Evolutionary conservation across 306 rosid genomes (phyloP).

Genomic region (Quercus dentata): DNA sequence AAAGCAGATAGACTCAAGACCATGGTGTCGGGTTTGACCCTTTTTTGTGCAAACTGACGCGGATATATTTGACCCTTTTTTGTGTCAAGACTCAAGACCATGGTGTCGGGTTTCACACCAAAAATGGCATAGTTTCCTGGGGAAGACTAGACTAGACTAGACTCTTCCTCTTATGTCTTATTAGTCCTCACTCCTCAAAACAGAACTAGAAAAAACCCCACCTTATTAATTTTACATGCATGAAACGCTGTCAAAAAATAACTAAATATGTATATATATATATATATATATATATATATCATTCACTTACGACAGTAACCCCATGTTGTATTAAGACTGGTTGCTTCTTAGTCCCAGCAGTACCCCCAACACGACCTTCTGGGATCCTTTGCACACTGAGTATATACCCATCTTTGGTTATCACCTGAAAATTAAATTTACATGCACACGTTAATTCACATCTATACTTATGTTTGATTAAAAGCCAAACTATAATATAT

Average conservation of each 20-base stretch:
- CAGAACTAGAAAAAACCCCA: background rate
- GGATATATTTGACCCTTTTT: too few relatives aligned
- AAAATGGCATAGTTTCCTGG: too few relatives aligned
- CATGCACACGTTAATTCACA: background rate
- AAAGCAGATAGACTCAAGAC: background rate
- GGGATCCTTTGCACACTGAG: constrained; percentile 76
- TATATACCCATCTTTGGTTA: constrained; percentile 72
- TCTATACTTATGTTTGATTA: background rate
- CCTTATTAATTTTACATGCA: too few relatives aligned
- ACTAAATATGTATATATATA: too few relatives aligned
- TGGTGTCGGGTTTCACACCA: too few relatives aligned
- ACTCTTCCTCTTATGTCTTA: too few relatives aligned
- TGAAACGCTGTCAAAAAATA: too few relatives aligned
- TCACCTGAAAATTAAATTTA: constrained; percentile 46
- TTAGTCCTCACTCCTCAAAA: too few relatives aligned
- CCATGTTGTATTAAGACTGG: constrained; percentile 89
- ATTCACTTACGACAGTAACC: constrained; percentile 58
- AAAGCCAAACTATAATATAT: background rate
- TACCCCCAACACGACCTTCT: constrained; percentile 42
- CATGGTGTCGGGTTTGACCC: too few relatives aligned
- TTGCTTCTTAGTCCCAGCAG: constrained; percentile 30
- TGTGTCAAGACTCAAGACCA: too few relatives aligned
- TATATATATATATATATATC: background rate
- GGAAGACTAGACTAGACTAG: too few relatives aligned
- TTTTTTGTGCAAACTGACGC: too few relatives aligned